Conservation (phyloP, 768 basidiomycete genomes). For the Boletus sensibilis region DNA sequence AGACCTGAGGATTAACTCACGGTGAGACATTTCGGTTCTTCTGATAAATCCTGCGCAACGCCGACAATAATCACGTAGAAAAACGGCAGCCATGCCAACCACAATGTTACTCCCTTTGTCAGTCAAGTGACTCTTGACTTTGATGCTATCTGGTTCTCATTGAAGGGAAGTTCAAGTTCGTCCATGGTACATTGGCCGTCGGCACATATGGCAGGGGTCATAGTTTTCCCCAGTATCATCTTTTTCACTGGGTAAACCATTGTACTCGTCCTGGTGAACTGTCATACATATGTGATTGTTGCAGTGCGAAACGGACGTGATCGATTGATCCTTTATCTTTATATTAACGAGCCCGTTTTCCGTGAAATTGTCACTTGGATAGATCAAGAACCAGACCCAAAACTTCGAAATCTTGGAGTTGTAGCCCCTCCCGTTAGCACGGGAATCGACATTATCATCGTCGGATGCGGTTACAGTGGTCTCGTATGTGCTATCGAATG, state of each 20-base stretch:
- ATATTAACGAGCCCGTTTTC: neutral
- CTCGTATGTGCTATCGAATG: neutral
- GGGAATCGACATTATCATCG: neutral
- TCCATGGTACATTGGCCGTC: neutral
- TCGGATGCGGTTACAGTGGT: slow-evolving; percentile 22
- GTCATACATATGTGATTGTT: neutral
- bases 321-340: neutral
- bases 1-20: too few relatives aligned
- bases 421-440: neutral
- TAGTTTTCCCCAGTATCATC: neutral
- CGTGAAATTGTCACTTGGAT: neutral
- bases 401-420: neutral
- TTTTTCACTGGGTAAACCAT: neutral
- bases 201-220: neutral
- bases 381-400: neutral
- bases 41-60: neutral
- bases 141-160: neutral
- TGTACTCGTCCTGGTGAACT: neutral
- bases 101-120: neutral
- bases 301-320: neutral
- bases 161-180: neutral
- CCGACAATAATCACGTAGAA: neutral
- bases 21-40: neutral
- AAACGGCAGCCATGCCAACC: neutral
- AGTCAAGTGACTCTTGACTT: neutral